Base-by-base conservation (phyloP, 768 basidiomycete genomes). In the Cystofilobasidium capitatum region DNA sequence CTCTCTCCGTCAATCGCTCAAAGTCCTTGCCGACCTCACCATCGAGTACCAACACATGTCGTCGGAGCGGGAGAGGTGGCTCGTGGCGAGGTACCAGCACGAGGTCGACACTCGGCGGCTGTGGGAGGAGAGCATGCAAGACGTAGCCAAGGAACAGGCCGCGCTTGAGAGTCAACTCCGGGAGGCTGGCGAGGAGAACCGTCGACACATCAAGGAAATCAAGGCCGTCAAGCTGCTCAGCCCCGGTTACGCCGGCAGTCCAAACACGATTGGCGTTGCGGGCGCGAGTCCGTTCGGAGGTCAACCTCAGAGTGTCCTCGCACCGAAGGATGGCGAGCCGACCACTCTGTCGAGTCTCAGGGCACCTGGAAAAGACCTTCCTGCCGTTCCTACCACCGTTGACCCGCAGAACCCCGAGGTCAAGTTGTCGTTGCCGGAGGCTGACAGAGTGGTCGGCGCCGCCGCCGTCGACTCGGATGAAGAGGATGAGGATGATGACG, bases 91-190 rank as follows among this genome's bases (percentile, higher is more conserved):
- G 83, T 92, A 84, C 80, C 81, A 81, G 65, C 77, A 80, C 36
- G 82, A 84, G 71, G 78, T 91, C 13, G 82, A 82, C 70, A 82
- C 83, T 31, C 88, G 91, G 74, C 79, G 74, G 14, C 79, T 91
- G 33, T 97, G 93, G 93, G 92, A 94, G 77, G 87, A 91, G 78
- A 93, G 88, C 75, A 76, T 97, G 73, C 84, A 86, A 64, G 83
- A 84, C 1, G 91, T 93, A 10, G 91, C 92, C 0, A 81, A 82
- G 65, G 89, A 94, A 75, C 91, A 91, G 20, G 89, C 90, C 73
- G 81, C 80, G 13, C 81, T 93, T 26, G 93, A 98, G 79, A 78
- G 79, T 66, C 90, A 94, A 76, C 80, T 98, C 65, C 81, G 84
- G 69, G 80, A 78, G 51, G 76, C 76, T 1, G 74, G 74, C 39